Base-by-base conservation (phyloP, 805 yeast genomes). In the Teunomyces funiuensis region DNA sequence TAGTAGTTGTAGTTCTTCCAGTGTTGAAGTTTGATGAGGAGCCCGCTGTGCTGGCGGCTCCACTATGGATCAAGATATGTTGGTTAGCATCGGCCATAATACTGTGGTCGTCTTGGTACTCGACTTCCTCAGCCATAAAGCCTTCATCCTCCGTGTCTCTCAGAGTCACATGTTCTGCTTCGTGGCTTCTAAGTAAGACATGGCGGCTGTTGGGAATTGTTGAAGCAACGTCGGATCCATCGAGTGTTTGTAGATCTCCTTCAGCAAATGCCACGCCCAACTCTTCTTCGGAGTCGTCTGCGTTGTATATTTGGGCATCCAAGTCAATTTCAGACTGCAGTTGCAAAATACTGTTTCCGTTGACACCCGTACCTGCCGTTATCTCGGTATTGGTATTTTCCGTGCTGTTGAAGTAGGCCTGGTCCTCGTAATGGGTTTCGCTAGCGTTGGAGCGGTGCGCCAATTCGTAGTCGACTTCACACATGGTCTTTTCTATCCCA, bases 121-220 rank as follows among this genome's bases (percentile, higher is more conserved):
- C 75, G 8, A 69, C 75, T 19, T 71, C 76, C 28, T 66, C 73
- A 2, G 75, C 76, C 75, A 71, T 70, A 42, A 69, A 71, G 5
- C 72, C 75, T 37, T 70, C 75, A 37, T 65, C 69, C 14, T 23
- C 39, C 7, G 20, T 26, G 6, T 30, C 19, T 14, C 31, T 28
- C 6, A 20, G 17, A 18, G 19, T 10, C 11, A 19, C 34, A 3
- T 15, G 30, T 13, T 36, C 39, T 11, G 31, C 16, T 14, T 18
- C 30, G 9, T 27, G 29, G 20, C 20, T 23, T 31, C 20, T 17
- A 19, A 31, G 34, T 14, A 31, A 31, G 19, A 31, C 23, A 19
- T 31, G 34, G 9, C 34, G 34, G 13, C 34, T 31, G 19, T 31
- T 31, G 11, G 34, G 34, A 18, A 31, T 31, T n/a, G 34, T 31